phyloP scores from a whole-genome alignment of 106 monocot species.

The Gastrodia elata region DNA sequence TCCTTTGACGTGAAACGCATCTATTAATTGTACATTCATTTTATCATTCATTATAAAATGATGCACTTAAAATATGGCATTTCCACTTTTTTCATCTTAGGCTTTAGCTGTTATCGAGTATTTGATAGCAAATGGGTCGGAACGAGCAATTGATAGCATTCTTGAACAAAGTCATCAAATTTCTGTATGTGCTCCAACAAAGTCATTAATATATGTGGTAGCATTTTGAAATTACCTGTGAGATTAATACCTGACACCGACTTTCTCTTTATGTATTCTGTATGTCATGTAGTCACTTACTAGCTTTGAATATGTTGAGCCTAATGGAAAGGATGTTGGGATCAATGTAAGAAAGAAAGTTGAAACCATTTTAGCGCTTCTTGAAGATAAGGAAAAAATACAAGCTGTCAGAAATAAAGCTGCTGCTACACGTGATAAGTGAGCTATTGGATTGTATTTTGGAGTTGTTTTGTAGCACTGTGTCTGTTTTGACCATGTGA shows the following conservation, averaged over 20 bases:
- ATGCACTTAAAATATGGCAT: not conserved
- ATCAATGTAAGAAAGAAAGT: conserved; percentile 91
- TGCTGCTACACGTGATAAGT: conserved; percentile 85
- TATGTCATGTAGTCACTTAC: conserved; percentile 57
- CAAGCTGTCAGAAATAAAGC: conserved; percentile 80
- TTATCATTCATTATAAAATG: not conserved
- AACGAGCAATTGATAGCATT: conserved; percentile 88
- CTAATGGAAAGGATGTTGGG: conserved; percentile 90
- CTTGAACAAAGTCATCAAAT: conserved; percentile 68
- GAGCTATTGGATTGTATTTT: conserved; percentile 14
- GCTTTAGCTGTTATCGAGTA: conserved; percentile 87
- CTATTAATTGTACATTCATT: not conserved
- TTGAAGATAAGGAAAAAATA: conserved; percentile 79
- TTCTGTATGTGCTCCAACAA: conserved; percentile 42
- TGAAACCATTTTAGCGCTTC: conserved; percentile 61
- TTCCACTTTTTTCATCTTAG: conserved; percentile 26
- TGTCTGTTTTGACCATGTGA: not conserved
- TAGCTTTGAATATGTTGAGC: conserved; percentile 84
- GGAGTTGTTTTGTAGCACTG: not conserved
- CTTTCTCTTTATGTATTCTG: not conserved
- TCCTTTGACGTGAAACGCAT: not conserved
- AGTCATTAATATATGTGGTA: not conserved
- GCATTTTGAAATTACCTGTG: not conserved
- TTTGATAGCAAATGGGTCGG: conserved; percentile 83
- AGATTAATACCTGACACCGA: not conserved